Percentiles rank a stretch among this genome's conserved stretches.
Conservation (phyloP, 306 rosid species). For the Vachellia pachyceras region DNA sequence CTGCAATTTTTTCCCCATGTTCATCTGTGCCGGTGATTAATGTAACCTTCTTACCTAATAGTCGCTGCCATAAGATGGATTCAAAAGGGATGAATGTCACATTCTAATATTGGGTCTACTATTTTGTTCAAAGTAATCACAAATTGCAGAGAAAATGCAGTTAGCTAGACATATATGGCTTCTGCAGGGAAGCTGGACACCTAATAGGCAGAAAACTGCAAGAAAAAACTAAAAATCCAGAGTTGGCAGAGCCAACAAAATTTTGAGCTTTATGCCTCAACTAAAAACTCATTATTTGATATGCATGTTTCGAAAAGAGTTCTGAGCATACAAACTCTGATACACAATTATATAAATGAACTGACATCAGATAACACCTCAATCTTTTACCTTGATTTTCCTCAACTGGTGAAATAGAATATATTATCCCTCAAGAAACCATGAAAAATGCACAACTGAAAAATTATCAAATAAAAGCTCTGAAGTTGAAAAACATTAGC, state of each 20-base stretch:
- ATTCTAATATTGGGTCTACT: not conserved
- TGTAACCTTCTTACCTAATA: constrained; percentile 76
- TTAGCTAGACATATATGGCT: not conserved
- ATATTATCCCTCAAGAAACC: not conserved
- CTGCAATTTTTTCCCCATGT: constrained; percentile 95
- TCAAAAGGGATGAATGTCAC: constrained; percentile 19
- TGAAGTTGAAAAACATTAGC: not conserved
- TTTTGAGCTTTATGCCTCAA: not conserved
- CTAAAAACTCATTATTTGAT: not conserved
- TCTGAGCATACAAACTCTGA: not conserved
- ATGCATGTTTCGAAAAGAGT: not conserved
- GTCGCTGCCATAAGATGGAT: constrained; percentile 59
- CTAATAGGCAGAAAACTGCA: not conserved
- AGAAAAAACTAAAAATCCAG: not conserved
- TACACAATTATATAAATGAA: not conserved
- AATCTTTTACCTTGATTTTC: not conserved
- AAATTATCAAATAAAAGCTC: not conserved
- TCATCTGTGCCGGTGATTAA: constrained; percentile 95
- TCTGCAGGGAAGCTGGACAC: not conserved
- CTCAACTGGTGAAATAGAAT: not conserved
- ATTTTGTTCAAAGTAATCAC: constrained; percentile 14
- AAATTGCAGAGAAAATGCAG: not conserved
- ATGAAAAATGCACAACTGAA: not conserved
- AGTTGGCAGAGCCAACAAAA: not conserved
- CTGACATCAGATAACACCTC: not conserved